Conservation (phyloP, 2,329 filamentous ascomycete species). For the Amauroascus verrucosus region DNA sequence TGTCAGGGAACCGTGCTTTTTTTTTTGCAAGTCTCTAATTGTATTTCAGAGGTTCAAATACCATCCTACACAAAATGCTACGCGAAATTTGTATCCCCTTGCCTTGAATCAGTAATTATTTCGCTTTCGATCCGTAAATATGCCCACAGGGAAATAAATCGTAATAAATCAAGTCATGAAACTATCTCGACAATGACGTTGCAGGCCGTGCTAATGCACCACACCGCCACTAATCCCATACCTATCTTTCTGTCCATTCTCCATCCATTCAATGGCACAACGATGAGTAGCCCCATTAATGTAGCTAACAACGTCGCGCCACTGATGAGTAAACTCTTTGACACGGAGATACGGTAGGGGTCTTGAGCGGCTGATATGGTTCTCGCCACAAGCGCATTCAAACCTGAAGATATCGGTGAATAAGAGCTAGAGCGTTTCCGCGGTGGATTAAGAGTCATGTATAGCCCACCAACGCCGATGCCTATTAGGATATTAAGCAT, state of each 20-base stretch:
- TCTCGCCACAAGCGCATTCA: conserved; percentile 11
- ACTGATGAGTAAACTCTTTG: conserved; percentile 73
- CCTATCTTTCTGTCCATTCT: conserved; percentile 74
- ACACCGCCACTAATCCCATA: conserved; percentile 66
- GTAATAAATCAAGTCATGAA: background rate
- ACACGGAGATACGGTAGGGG: conserved; percentile 74
- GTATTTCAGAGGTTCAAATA: too few relatives aligned
- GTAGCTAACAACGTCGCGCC: conserved; percentile 75
- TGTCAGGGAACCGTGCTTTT: too few relatives aligned
- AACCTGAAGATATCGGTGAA: conserved; percentile 34
- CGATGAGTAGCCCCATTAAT: conserved; percentile 63
- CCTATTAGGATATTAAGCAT: conserved; percentile 96
- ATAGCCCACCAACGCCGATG: conserved; percentile 81
- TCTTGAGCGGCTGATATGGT: conserved; percentile 22
- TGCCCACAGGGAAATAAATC: background rate
- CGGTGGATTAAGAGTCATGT: conserved; percentile 75
- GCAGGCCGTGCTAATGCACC: conserved; percentile 65
- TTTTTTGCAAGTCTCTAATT: too few relatives aligned
- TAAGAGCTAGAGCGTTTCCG: conserved; percentile 54
- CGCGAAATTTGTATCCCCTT: too few relatives aligned
- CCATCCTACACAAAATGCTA: too few relatives aligned
- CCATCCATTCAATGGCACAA: conserved; percentile 80
- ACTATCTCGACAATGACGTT: conserved; percentile 71
- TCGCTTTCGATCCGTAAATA: too few relatives aligned
- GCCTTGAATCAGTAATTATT: too few relatives aligned